A percentile compares a stretch with the other conserved stretches of the same genome.
Conservation (phyloP, 2,329 filamentous ascomycete species). For the Scedosporium dehoogii region DNA sequence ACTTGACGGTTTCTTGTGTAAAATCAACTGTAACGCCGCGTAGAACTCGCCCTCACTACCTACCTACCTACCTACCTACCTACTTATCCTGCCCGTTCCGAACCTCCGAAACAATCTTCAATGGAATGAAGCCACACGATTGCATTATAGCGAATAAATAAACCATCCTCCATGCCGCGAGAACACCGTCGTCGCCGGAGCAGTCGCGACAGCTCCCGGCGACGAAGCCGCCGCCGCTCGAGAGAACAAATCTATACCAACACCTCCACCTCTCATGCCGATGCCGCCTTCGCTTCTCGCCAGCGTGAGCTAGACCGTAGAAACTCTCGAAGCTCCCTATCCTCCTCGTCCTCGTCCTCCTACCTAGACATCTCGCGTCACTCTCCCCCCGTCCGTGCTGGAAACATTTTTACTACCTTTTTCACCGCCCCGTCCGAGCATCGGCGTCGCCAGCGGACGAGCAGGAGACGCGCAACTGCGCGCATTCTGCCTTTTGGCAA, state of each 20-base stretch:
- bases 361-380: conserved; percentile 56
- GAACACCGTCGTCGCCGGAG: conserved; percentile 7
- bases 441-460: conserved; percentile 18
- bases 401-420: conserved; percentile 51
- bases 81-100: not conserved
- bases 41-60: not conserved
- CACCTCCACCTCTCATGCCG: conserved; percentile 3
- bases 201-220: conserved; percentile 7
- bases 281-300: not conserved
- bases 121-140: not conserved
- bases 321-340: conserved; percentile 21
- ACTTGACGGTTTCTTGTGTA: not conserved
- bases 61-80: not conserved
- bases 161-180: conserved; percentile 5
- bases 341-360: conserved; percentile 46
- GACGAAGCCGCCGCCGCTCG: conserved; percentile 5
- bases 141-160: not conserved
- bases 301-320: not conserved
- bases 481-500: conserved; percentile 51
- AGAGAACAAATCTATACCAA: conserved; percentile 5
- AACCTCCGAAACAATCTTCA: not conserved
- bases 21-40: not conserved
- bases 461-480: conserved; percentile 24
- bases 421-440: conserved; percentile 50
- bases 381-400: conserved; percentile 32